Conservation (phyloP, 345 rosid species). For the Aurinia saxatilis region DNA sequence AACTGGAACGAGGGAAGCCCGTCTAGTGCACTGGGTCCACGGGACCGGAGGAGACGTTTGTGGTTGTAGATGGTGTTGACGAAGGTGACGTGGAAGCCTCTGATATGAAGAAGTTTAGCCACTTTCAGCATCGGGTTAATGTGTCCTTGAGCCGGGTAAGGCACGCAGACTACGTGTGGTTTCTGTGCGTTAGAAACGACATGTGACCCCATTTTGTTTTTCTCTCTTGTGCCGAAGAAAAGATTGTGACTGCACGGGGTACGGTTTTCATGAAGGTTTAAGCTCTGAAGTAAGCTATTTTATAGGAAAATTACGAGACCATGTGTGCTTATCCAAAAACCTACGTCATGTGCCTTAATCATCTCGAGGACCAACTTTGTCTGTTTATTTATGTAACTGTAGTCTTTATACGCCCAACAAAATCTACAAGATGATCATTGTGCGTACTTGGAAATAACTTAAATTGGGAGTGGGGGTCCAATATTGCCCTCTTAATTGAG, state of each 20-base stretch:
- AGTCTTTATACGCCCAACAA: too few relatives aligned
- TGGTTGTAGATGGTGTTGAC: conserved; percentile 38
- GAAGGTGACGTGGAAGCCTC: conserved; percentile 41
- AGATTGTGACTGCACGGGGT: background rate
- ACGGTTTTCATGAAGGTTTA: background rate
- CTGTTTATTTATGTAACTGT: background rate
- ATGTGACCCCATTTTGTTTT: background rate
- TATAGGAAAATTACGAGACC: background rate
- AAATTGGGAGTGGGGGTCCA: too few relatives aligned
- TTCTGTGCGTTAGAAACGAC: background rate
- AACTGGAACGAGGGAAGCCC: conserved; percentile 26
- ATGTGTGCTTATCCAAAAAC: background rate
- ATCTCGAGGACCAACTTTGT: background rate
- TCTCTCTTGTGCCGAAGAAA: background rate
- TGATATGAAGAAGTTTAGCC: conserved; percentile 34
- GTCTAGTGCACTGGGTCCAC: conserved; percentile 14
- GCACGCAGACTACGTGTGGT: conserved; percentile 36
- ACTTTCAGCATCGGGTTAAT: conserved; percentile 37
- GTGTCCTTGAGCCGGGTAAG: conserved; percentile 47
- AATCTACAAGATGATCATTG: too few relatives aligned
- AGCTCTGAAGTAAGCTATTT: background rate
- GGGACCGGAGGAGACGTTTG: conserved; percentile 24
- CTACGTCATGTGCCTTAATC: background rate
- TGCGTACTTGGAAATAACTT: too few relatives aligned
- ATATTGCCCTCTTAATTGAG: too few relatives aligned